Percentiles rank a stretch among this genome's conserved stretches.
Conservation (phyloP, 2,329 filamentous ascomycete genomes). For the Hysterium pulicare region DNA sequence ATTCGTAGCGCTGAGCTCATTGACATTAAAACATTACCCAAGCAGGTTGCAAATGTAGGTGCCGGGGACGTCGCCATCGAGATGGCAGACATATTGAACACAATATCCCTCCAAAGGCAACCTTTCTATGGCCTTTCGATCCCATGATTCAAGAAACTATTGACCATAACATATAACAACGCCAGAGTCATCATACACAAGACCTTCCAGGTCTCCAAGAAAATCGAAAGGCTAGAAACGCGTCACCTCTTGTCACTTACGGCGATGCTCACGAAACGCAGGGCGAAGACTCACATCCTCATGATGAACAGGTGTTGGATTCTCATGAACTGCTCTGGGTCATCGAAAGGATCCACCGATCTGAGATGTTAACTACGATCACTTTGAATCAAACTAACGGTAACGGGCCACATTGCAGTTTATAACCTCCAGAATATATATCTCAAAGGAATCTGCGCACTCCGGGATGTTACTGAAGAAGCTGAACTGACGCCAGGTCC, state of each 20-base stretch:
- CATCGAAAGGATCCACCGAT: constrained; percentile 70
- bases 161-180: constrained; percentile 72
- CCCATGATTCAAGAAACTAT: constrained; percentile 75
- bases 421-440: constrained; percentile 79
- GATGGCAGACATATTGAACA: constrained; percentile 70
- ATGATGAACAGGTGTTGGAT: constrained; percentile 53
- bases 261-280: constrained; percentile 53
- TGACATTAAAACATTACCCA: constrained; percentile 70
- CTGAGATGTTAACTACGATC: constrained; percentile 63
- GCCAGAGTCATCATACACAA: constrained; percentile 72
- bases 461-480: constrained; percentile 73
- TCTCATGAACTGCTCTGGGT: constrained; percentile 78
- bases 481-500: constrained; percentile 40
- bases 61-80: constrained; percentile 83
- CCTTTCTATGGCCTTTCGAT: constrained; percentile 72
- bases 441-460: constrained; percentile 67
- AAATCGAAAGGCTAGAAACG: constrained; percentile 45
- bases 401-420: constrained; percentile 63
- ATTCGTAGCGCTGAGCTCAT: constrained; percentile 80
- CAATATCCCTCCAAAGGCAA: constrained; percentile 77
- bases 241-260: constrained; percentile 46
- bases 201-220: constrained; percentile 61
- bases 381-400: constrained; percentile 58
- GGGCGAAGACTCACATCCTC: constrained; percentile 8
- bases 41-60: constrained; percentile 75